These are phyloP conservation scores for Blastobotrys apis DNA, from an alignment of 1,139 yeast genomes.

Conservation along the genomic window DNA sequence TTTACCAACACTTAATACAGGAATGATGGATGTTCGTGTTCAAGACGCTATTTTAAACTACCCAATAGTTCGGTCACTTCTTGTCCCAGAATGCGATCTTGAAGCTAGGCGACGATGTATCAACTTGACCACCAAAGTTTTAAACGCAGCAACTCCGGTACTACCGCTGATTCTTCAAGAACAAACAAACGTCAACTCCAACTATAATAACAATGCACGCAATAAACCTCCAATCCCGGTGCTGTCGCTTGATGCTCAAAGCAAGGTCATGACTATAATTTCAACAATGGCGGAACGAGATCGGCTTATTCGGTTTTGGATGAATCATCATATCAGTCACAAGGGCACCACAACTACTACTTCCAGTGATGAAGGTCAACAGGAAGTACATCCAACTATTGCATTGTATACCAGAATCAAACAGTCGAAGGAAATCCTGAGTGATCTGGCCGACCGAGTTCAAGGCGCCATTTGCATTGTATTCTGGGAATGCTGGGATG, in stretches of 20 bases:
- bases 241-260: slow-evolving; percentile 24
- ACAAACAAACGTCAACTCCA: slow-evolving; percentile 15
- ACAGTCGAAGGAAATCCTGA: slow-evolving; percentile 27
- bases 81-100: slow-evolving; percentile 34
- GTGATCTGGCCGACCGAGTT: slow-evolving; percentile 32
- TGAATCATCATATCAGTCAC: slow-evolving; percentile 24
- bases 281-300: slow-evolving; percentile 27
- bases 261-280: slow-evolving; percentile 23
- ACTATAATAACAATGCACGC: slow-evolving; percentile 4
- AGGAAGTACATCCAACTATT: slow-evolving; percentile 21
- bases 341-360: slow-evolving; percentile 14
- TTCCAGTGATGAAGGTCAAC: slow-evolving; percentile 7
- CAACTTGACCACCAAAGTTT: slow-evolving; percentile 24
- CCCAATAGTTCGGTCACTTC: slow-evolving; percentile 30
- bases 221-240: slow-evolving; percentile 18
- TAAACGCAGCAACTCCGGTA: slow-evolving; percentile 32
- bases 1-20: slow-evolving; percentile 31
- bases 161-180: slow-evolving; percentile 30
- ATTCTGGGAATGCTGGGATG: slow-evolving; percentile 37
- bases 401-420: slow-evolving; percentile 29
- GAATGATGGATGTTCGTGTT: slow-evolving; percentile 31
- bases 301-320: slow-evolving; percentile 26
- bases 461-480: slow-evolving; percentile 36
- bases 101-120: slow-evolving; percentile 33
- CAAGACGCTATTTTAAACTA: slow-evolving; percentile 32